Evolutionary conservation across 352 stramenopile genomes (phyloP).

Genomic region (Blastocystis sp.): DNA sequence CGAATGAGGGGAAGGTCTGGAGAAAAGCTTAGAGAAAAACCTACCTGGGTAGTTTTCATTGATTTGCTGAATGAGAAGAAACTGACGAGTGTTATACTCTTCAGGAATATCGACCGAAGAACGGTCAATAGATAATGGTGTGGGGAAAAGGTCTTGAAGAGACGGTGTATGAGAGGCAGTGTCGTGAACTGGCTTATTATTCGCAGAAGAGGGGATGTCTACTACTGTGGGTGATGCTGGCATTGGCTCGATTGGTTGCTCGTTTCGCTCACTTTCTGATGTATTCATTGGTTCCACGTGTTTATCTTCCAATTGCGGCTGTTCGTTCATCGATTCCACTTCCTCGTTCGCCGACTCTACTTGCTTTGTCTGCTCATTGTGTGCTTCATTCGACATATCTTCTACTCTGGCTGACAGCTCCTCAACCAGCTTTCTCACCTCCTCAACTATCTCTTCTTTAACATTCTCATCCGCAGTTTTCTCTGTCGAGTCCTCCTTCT

Average conservation of each 20-base stretch:
- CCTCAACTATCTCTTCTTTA: no score
- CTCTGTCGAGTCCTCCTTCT: not conserved
- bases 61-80: slow-evolving; percentile 20
- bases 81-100: not conserved
- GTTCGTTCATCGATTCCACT: no score
- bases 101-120: not conserved
- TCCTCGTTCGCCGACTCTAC: no score
- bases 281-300: no score
- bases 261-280: not conserved
- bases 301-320: no score
- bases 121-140: not conserved
- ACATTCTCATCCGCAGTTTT: no score
- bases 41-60: not conserved
- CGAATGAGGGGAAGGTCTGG: not conserved
- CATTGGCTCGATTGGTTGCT: not conserved
- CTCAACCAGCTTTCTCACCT: no score
- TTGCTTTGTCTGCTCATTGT: no score
- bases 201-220: not conserved
- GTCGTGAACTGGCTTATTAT: not conserved
- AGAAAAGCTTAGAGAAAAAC: no score
- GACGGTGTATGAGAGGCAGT: not conserved
- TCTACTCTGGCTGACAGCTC: no score
- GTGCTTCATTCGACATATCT: no score
- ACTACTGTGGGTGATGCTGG: not conserved
- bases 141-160: not conserved